A percentile compares a stretch with the other conserved stretches of the same genome.
These are phyloP conservation scores for Colletotrichum sp. DNA, from an alignment of 2,329 filamentous ascomycete species.

Conservation along the genomic window DNA sequence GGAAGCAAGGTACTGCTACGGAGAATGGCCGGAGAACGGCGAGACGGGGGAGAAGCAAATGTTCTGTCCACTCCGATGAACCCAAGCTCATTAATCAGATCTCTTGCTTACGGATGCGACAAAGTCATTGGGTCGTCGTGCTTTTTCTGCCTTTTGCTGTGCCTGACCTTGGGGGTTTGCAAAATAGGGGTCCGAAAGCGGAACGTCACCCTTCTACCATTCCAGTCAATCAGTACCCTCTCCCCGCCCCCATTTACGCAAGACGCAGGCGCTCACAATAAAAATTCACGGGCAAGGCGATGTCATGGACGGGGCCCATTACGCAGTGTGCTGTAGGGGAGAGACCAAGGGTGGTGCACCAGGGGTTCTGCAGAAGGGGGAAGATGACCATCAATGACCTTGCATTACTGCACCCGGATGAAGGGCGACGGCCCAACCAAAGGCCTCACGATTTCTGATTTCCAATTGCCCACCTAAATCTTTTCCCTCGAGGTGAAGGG, in stretches of 20 bases:
- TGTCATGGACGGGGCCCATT: background rate
- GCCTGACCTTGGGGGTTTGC: background rate
- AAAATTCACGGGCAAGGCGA: background rate
- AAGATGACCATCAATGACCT: background rate
- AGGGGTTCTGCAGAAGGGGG: background rate
- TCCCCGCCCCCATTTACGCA: background rate
- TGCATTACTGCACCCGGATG: background rate
- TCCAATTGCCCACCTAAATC: background rate
- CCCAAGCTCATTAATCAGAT: background rate
- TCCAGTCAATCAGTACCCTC: background rate
- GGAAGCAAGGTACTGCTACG: background rate
- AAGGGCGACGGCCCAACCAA: conserved; percentile 4
- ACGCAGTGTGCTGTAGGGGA: background rate
- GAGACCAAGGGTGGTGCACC: background rate
- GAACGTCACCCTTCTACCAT: background rate
- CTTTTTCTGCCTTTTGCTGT: background rate
- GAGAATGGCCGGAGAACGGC: background rate
- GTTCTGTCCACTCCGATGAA: background rate
- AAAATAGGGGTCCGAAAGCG: conserved; percentile 18
- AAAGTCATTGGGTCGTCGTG: background rate
- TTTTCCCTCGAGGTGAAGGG: background rate
- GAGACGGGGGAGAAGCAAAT: background rate
- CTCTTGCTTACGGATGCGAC: conserved; percentile 1
- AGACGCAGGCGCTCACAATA: background rate
- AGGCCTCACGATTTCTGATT: background rate